Base-by-base conservation (phyloP, 257 asterid species). In the Mentha longifolia region DNA sequence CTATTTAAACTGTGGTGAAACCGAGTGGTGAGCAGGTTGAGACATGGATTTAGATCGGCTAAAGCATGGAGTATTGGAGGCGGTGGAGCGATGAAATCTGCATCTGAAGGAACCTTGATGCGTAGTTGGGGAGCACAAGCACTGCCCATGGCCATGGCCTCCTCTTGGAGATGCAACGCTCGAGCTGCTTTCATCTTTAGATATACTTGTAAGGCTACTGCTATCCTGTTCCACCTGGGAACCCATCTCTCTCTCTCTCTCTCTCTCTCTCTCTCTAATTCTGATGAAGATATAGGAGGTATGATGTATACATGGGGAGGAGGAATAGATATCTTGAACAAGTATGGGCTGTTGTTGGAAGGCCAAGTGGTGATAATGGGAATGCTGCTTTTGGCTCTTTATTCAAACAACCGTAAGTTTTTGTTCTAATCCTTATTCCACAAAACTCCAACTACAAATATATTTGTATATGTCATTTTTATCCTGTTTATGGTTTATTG, bases 101-200 rank as follows among this genome's bases (percentile, higher is more conserved):
- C 89, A 85, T 71, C 87, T 54, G 73, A 85, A 85, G 0, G 89
- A 85, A 0, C 87, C 89, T 49, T 85, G 79, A 71, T 85, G 89
- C 37, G 84, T 85, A 1, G 89, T 85, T 10, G 89, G 89, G 0
- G 89, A 85, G 69, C 89, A 85, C 61, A 85, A 30, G 49, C 89
- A 85, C 77, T 80, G 80, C 2, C 54, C 51, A 2, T 76, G 79
- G 17, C 54, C 51, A 2, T 76, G 79, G 17, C 17, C 20, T 47
- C 80, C 87, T 63, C 62, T 73, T 13, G 86, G 85, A 4, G 85
- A 80, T 9, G 2, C 67, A 41, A 10, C 12, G 46, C 14, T 42
- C 47, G 31, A 28, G 31, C 31, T 42, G 19, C 25, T 50, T 30
- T 51, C 74, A 14, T 61, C 77, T 67, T 63, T 69, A 17, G 67